Percentiles rank a stretch among this genome's conserved stretches.
These are phyloP conservation scores for Seminavis robusta DNA, from an alignment of 108 stramenopile genomes.

Conservation along the genomic window DNA sequence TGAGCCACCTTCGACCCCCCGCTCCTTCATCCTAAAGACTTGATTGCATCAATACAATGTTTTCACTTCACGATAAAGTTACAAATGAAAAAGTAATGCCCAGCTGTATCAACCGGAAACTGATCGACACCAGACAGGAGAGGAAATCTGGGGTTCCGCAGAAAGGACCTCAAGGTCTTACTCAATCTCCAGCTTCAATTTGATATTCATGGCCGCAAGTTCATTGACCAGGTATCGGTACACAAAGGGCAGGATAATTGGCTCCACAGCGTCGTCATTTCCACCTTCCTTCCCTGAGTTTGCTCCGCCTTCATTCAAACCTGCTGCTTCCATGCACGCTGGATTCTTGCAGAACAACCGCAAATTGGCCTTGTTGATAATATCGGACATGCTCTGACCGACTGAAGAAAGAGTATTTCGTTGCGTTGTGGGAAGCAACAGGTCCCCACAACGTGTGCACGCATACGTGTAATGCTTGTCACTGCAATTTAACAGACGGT, in stretches of 20 bases:
- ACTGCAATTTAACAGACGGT: constrained; percentile 94
- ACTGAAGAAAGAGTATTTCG: constrained; percentile 74
- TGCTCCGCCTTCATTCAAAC: too few species aligned
- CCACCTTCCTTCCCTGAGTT: constrained; percentile 40
- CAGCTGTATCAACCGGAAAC: too few species aligned
- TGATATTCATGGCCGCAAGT: constrained; percentile 97
- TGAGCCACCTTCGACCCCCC: too few species aligned
- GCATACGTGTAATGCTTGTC: constrained; percentile 92
- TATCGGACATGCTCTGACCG: constrained; percentile 68
- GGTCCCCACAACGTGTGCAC: constrained; percentile 87
- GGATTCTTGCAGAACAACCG: constrained; percentile 79
- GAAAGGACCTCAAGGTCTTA: constrained; percentile 13
- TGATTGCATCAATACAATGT: too few species aligned
- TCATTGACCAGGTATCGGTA: constrained; percentile 98
- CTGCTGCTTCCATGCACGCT: constrained; percentile 58
- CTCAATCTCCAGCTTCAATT: constrained; percentile 80
- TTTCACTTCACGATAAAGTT: too few species aligned
- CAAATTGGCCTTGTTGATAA: constrained; percentile 60
- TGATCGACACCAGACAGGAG: too few species aligned
- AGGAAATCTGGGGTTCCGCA: too few species aligned
- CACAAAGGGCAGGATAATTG: constrained; percentile 95
- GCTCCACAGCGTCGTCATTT: constrained; percentile 79
- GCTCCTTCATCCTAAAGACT: too few species aligned
- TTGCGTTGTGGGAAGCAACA: constrained; percentile 83
- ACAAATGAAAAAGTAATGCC: too few species aligned